Evolutionary conservation across 208 protist species (phyloP), one percentile per base, ranked within the genome.

Genomic region (Vickermania spadyakhi): DNA sequence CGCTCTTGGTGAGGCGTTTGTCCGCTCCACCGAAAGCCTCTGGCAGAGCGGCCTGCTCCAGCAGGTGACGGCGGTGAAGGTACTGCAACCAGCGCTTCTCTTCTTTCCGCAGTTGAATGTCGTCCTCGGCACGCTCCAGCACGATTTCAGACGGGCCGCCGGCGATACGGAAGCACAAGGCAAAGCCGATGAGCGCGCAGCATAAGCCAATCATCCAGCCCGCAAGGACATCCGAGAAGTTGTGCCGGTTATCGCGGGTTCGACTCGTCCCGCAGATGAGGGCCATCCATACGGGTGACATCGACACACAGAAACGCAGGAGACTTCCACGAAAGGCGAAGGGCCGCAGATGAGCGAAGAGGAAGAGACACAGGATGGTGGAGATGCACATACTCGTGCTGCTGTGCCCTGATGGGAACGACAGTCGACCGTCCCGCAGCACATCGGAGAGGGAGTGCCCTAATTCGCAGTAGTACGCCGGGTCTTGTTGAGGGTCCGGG

Each of bases 371-470:
- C 61, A 93, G 49, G 11, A 89, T 36, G 11, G 70, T 72, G 58
- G 73, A 86, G 25, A 89, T 70, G 14, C 79, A 56, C 66, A 97
- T 97, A 29, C 83, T 85, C 4, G 79, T 75, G 31, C 78, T 85
- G 60, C 84, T 92, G 72, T 98, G 95, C 1, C 95, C 95, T 0
- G 79, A 91, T 7, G 94, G 94, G 55, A 97, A 98, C 3, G 86
- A 94, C 0, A 94, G 69, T 4, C 87, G 83, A 1, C 84, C 87
- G n/a, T 91, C 81, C 31, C 72, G 57, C 54, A 97, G 60, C 0
- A 53, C 25, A 1, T 68, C 63, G 41, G 78, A 49, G 1, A 22
- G 29, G 18, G 36, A 45, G 1, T 73, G 49, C 65, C 75, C 81
- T 1, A 91, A 61, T 0, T 56, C 51, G 41, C 87, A 94, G 64